Evolutionary conservation across 202 grass and related monocot genomes (phyloP), one percentile per base, ranked within the genome.

Genomic region (Musa balbisiana): DNA sequence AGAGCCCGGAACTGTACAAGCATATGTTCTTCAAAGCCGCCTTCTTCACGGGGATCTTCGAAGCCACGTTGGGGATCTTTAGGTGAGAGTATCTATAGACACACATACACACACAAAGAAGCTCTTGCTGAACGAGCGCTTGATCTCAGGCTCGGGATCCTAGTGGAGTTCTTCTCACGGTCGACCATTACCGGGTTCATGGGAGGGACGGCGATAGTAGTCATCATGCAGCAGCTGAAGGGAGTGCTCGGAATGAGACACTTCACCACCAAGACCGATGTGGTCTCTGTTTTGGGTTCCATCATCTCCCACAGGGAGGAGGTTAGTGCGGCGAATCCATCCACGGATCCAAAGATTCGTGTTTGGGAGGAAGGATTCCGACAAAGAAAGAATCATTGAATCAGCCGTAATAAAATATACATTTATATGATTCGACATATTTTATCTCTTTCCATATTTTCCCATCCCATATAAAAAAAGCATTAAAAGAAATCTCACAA

Each of bases 141-240:
- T 17, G 2, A 67, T 58, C 33, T 83, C 80, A 97, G 93, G 82
- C 80, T 97, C 81, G 93, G 93, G 71, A 83, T 97, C 4, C 82
- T 98, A 86, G 79, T 98, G 54, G 94, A 98, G 82, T 98, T 98
- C 78, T 79, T 98, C 52, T 98, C 94, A 53, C 86, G 88, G 51
- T 91, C 94, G 52, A 91, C 88, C 51, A 98, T 98, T 63, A 92
- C 88, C 29, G 91, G 94, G 10, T 98, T 98, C 84, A 98, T 98
- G 94, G 91, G 94, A 64, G 94, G 94, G 50, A 98, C 94, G 23
- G 91, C 94, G 11, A 82, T 67, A 26, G 91, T 98, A 72, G 93
- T 98, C 81, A 92, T 98, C 63, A 24, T 98, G 86, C 94, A 93
- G 85, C 94, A 98, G 82, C 76, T 98, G 83, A 98, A 98, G 77